Evolutionary conservation across 768 basidiomycete species (phyloP).

Genomic region (Boletales sp.): DNA sequence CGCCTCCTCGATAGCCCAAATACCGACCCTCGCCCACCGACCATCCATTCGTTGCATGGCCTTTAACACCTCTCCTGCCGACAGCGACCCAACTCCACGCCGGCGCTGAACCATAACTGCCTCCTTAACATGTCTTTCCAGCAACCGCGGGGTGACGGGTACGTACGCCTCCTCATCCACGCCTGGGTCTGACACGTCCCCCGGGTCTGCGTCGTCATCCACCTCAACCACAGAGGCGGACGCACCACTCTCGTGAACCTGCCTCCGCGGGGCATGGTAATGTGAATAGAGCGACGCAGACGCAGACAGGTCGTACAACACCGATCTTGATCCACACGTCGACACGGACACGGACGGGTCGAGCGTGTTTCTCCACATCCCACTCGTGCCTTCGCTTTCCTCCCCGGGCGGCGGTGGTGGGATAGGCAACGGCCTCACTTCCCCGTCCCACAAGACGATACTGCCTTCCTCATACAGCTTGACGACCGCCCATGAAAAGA

Average conservation of each 20-base stretch:
- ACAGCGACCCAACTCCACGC: constrained; percentile 15
- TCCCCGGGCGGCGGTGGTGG: constrained; percentile 8
- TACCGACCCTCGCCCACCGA: constrained; percentile 61
- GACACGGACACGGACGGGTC: neutral
- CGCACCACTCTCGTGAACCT: constrained; percentile 5
- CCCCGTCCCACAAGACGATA: constrained; percentile 71
- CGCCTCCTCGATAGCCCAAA: constrained; percentile 63
- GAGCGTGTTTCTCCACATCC: constrained; percentile 47
- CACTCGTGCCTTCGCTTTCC: constrained; percentile 20
- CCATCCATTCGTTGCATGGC: constrained; percentile 51
- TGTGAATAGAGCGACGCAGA: constrained; percentile 23
- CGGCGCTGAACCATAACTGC: constrained; percentile 30
- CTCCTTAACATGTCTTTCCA: constrained; percentile 46
- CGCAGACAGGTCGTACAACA: constrained; percentile 8
- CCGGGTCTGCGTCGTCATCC: constrained; percentile 37
- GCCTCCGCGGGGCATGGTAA: constrained; percentile 20
- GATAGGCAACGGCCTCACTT: constrained; percentile 36
- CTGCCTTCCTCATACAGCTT: constrained; percentile 69
- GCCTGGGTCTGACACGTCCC: constrained; percentile 58
- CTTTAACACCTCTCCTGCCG: constrained; percentile 44
- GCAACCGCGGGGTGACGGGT: constrained; percentile 49
- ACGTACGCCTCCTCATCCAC: constrained; percentile 59
- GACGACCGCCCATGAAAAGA: constrained; percentile 63
- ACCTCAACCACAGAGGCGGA: constrained; percentile 20
- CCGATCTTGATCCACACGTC: neutral